A percentile compares a stretch with the other conserved stretches of the same genome.
phyloP scores from a whole-genome alignment of 2,329 filamentous ascomycete species.

The Talaromyces verruculosus region DNA sequence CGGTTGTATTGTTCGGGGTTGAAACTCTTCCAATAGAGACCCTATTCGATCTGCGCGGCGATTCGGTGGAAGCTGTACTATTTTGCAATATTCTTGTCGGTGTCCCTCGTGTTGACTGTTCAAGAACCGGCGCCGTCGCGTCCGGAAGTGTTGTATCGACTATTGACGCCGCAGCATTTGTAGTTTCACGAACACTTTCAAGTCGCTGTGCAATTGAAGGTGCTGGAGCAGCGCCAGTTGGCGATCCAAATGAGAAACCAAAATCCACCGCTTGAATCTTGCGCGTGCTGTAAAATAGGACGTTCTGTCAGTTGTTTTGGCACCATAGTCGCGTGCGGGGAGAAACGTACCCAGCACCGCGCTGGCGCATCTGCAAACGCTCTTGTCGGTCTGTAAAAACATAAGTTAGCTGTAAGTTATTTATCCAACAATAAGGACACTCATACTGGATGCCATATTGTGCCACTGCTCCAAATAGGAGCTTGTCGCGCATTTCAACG shows the following conservation, averaged over 20 bases:
- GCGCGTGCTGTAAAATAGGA: conserved; percentile 42
- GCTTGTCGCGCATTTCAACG: conserved; percentile 31
- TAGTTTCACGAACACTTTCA: conserved; percentile 24
- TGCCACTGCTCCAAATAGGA: conserved; percentile 31
- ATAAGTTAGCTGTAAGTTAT: neutral
- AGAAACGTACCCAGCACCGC: conserved; percentile 55
- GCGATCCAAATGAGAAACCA: conserved; percentile 50
- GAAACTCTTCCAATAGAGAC: neutral
- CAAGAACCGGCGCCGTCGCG: conserved; percentile 17
- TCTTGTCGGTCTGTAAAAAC: conserved; percentile 50
- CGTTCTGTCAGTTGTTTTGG: conserved; percentile 1
- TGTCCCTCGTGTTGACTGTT: conserved; percentile 24
- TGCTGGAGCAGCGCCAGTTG: conserved; percentile 26
- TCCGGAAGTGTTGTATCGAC: conserved; percentile 22
- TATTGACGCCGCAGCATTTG: conserved; percentile 25
- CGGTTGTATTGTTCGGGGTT: neutral
- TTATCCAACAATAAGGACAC: neutral
- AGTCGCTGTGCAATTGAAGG: conserved; percentile 32
- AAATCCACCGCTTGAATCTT: conserved; percentile 52
- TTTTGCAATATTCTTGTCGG: conserved; percentile 23
- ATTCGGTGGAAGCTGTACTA: conserved; percentile 23
- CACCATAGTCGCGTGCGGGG: conserved; percentile 26
- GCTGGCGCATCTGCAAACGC: conserved; percentile 57
- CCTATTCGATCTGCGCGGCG: conserved; percentile 31
- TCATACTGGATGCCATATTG: conserved; percentile 42